Percentiles rank a stretch among this genome's conserved stretches.
Conservation (phyloP, 2,329 filamentous ascomycete genomes). For the Truncatella angustata region DNA sequence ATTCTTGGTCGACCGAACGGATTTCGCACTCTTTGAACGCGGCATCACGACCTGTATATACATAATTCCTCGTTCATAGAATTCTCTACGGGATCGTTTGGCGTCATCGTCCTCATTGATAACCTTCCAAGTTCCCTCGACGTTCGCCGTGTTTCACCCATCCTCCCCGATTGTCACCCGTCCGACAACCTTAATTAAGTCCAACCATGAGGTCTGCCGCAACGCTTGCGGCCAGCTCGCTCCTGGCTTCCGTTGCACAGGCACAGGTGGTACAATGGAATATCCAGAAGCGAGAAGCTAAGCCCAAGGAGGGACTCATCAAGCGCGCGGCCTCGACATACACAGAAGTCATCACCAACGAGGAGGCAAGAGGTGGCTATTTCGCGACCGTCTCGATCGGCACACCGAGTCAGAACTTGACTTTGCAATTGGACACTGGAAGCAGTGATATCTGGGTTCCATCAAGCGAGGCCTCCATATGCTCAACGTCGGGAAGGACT, state of each 20-base stretch:
- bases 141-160: neutral
- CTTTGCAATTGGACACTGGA: conserved; percentile 62
- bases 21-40: neutral
- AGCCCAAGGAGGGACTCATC: conserved; percentile 23
- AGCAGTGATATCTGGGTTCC: conserved; percentile 66
- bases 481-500: conserved; percentile 23
- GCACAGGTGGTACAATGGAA: conserved; percentile 46
- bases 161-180: neutral
- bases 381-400: conserved; percentile 57
- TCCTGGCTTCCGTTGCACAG: conserved; percentile 25
- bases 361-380: conserved; percentile 47
- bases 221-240: conserved; percentile 23
- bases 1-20: neutral
- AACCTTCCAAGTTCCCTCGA: too few species aligned
- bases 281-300: conserved; percentile 35
- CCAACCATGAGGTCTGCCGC: conserved; percentile 22
- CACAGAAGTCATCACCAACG: conserved; percentile 43
- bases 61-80: too few species aligned
- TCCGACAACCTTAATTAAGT: neutral
- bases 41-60: too few species aligned
- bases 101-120: too few species aligned
- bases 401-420: conserved; percentile 54
- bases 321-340: conserved; percentile 39
- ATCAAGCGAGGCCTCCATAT: conserved; percentile 35
- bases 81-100: too few species aligned